Conservation (phyloP, 768 basidiomycete genomes). For the Cystoderma amianthinum region DNA sequence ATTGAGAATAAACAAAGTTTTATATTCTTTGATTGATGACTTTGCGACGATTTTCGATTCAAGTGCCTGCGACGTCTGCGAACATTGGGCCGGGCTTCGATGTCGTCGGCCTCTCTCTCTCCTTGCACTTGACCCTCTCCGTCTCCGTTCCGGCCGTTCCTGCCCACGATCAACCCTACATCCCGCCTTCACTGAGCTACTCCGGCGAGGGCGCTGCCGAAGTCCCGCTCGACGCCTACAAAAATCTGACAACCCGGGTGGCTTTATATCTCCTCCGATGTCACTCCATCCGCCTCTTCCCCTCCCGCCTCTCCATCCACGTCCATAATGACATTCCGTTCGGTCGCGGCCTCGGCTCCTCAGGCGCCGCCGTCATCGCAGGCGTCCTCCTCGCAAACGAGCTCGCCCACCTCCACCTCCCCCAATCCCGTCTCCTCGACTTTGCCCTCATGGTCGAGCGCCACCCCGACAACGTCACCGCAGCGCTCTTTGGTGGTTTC, state of each 20-base stretch:
- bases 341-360: slow-evolving; percentile 94
- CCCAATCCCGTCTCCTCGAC: slow-evolving; percentile 75
- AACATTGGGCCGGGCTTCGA: slow-evolving; percentile 99
- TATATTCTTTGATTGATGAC: slow-evolving; percentile 8
- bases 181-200: slow-evolving; percentile 64
- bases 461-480: slow-evolving; percentile 98
- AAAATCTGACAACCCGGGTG: slow-evolving; percentile 94
- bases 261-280: slow-evolving; percentile 98
- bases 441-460: slow-evolving; percentile 99
- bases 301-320: slow-evolving; percentile 67
- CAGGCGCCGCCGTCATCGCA: slow-evolving; percentile 97
- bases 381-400: slow-evolving; percentile 87
- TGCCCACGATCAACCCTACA: slow-evolving; percentile 23
- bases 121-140: slow-evolving; percentile 72
- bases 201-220: slow-evolving; percentile 85
- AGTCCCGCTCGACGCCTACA: slow-evolving; percentile 92
- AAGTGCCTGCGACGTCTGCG: slow-evolving; percentile 94
- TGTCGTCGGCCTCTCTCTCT: slow-evolving; percentile 96
- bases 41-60: slow-evolving; percentile 52
- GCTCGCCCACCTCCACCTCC: slow-evolving; percentile 69
- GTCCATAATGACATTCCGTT: slow-evolving; percentile 94
- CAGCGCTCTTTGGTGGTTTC: slow-evolving; percentile 94
- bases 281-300: slow-evolving; percentile 68
- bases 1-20: neutral
- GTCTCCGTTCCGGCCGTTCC: slow-evolving; percentile 34